Evolutionary conservation across 352 stramenopile species (phyloP), one percentile per base, ranked within the genome.

Genomic region (Halophytophthora batemanensis): DNA sequence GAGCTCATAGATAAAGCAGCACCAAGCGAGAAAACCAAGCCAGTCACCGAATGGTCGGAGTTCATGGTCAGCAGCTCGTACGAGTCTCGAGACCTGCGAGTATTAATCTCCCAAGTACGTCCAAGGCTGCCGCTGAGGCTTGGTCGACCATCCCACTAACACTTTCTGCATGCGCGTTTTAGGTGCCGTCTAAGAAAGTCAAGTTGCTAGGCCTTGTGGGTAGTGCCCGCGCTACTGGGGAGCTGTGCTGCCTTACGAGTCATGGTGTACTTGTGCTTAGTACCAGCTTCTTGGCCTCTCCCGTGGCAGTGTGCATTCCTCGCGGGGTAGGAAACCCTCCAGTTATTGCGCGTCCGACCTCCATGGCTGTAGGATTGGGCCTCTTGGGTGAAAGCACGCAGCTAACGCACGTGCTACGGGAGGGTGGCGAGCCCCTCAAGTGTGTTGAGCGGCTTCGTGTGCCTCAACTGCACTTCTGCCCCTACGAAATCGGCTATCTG

Each of bases 1-100:
- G 79, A 90, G 45, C 59, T 90, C 1, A 50, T 59, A 11, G 76
- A 64, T n/a, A 90, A 86, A 52, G 74, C 72, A 0, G 61, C 77
- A 15, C 64, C 71, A 8, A 50, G 72, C 25, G 68, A 63, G 8
- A 71, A 72, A 29, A 76, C 86, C 51, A 90, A 76, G 23, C 55
- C 77, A 6, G 66, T 71, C 7, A 72, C 76, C 0, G 83, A 67
- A 33, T 84, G 77, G 48, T 63, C 70, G 12, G 79, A 90, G 63
- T 82, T 85, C 56, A 56, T 55, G 25, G 59, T 72, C 14, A 53
- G 45, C 12, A 69, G 59, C 17, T 69, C 61, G 1, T 64, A 73
- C 21, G 77, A 90, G 41, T 83, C 77, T 8, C 60, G 55, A 23
- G 79, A 90, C 36, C 47, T 87, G 12, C 57, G 66, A 45, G 33